A percentile compares a stretch with the other conserved stretches of the same genome.
Evolutionary conservation across 768 basidiomycete genomes (phyloP).

Genomic region (Kwoniella heveanensis): DNA sequence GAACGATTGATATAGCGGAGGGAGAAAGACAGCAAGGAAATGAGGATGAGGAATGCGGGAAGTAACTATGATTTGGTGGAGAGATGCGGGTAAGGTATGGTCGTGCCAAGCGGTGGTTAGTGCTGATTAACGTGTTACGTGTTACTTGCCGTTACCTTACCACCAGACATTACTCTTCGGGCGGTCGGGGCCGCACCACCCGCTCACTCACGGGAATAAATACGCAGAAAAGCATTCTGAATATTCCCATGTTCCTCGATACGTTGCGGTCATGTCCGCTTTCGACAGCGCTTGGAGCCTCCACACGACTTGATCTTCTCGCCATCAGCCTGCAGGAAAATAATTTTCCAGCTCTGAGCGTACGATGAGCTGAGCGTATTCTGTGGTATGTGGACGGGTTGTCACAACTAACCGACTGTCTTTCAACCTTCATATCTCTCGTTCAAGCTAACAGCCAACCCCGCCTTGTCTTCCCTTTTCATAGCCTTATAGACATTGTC

Average conservation of each 20-base stretch:
- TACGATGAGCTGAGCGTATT: not conserved
- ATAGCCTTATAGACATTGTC: too few species aligned
- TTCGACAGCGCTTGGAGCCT: conserved; percentile 1
- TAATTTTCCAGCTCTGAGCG: not conserved
- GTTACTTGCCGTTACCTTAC: not conserved
- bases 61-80: too few species aligned
- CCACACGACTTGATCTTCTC: not conserved
- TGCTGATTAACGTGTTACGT: not conserved
- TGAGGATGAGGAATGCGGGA: too few species aligned
- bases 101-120: not conserved
- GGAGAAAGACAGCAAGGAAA: too few species aligned
- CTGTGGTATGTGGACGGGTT: not conserved
- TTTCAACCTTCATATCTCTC: not conserved
- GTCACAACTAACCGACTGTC: too few species aligned
- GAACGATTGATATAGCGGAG: too few species aligned
- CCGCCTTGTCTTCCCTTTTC: too few species aligned
- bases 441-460: not conserved
- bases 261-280: not conserved
- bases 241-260: too few species aligned
- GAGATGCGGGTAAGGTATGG: not conserved
- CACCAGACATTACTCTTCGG: not conserved
- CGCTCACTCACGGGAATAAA: too few species aligned
- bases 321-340: not conserved
- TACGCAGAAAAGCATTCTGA: not conserved
- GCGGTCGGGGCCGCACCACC: not conserved